Evolutionary conservation across 73 alveolate species (phyloP).

Genomic region (Paramecium bursaria): DNA sequence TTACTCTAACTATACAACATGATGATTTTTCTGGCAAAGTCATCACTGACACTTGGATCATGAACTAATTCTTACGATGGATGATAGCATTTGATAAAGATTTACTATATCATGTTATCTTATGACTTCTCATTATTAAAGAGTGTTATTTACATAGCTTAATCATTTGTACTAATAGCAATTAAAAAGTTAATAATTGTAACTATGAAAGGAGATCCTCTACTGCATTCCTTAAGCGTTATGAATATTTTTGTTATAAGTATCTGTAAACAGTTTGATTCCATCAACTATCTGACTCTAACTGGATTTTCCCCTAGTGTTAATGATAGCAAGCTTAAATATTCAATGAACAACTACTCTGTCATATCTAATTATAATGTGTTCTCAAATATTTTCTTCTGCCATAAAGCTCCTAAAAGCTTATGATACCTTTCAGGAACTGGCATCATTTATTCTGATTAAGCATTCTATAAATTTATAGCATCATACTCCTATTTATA

Average conservation of each 20-base stretch:
- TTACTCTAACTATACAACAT: constrained; percentile 49
- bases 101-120: constrained; percentile 6
- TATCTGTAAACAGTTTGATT: constrained; percentile 4
- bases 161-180: constrained; percentile 55
- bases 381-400: constrained; percentile 17
- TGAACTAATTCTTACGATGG: constrained; percentile 19
- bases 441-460: constrained; percentile 27
- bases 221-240: not conserved
- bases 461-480: constrained; percentile 6
- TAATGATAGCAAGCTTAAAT: not conserved
- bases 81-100: constrained; percentile 29
- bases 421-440: constrained; percentile 60
- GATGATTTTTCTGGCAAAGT: constrained; percentile 47
- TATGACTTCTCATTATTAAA: not conserved
- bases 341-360: constrained; percentile 17
- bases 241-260: not conserved
- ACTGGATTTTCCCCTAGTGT: constrained; percentile 60
- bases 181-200: constrained; percentile 28
- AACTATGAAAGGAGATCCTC: constrained; percentile 47
- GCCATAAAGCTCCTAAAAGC: not conserved
- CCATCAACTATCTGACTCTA: constrained; percentile 50
- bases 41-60: constrained; percentile 62
- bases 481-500: constrained; percentile 46
- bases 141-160: constrained; percentile 16
- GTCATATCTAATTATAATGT: not conserved